phyloP scores from a whole-genome alignment of 495 filamentous ascomycete genomes.

The Apiosordaria backusii region DNA sequence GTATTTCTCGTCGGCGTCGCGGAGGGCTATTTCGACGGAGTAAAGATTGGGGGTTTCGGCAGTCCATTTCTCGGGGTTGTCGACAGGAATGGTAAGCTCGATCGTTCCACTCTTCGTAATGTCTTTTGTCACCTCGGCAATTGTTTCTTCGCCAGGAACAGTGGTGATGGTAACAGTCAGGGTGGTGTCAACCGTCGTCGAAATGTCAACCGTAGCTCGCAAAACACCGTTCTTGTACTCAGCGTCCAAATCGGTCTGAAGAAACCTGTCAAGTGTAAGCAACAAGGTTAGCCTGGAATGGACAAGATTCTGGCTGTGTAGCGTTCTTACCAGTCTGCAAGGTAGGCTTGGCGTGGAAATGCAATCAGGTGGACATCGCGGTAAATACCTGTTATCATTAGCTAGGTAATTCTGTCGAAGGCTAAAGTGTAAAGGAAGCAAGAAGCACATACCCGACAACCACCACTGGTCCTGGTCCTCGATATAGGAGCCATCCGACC shows the following conservation, averaged over 20 bases:
- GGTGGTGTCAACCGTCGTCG: slow-evolving; percentile 13
- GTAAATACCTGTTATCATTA: slow-evolving; percentile 49
- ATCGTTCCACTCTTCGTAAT: slow-evolving; percentile 17
- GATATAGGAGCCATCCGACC: slow-evolving; percentile 61
- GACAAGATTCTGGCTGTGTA: background rate
- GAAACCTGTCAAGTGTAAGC: slow-evolving; percentile 43
- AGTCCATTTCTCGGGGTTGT: slow-evolving; percentile 58
- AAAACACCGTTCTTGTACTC: slow-evolving; percentile 54
- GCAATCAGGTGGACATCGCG: slow-evolving; percentile 61
- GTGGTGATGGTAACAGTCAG: slow-evolving; percentile 32
- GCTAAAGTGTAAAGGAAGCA: background rate
- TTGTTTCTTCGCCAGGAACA: slow-evolving; percentile 32
- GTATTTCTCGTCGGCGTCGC: background rate
- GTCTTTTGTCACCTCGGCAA: slow-evolving; percentile 17
- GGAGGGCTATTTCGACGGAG: slow-evolving; percentile 39
- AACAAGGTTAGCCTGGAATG: background rate
- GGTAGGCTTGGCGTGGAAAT: slow-evolving; percentile 36
- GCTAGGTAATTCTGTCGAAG: background rate
- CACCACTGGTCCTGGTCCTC: slow-evolving; percentile 63
- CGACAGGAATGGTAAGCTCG: slow-evolving; percentile 40
- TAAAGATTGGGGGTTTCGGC: slow-evolving; percentile 63
- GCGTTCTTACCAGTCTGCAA: slow-evolving; percentile 47
- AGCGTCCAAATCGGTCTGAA: slow-evolving; percentile 52
- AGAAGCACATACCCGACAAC: slow-evolving; percentile 44
- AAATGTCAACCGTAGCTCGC: slow-evolving; percentile 41